Conservation (phyloP, 495 filamentous ascomycete species). For the Symbiotaphrina buchneri region DNA sequence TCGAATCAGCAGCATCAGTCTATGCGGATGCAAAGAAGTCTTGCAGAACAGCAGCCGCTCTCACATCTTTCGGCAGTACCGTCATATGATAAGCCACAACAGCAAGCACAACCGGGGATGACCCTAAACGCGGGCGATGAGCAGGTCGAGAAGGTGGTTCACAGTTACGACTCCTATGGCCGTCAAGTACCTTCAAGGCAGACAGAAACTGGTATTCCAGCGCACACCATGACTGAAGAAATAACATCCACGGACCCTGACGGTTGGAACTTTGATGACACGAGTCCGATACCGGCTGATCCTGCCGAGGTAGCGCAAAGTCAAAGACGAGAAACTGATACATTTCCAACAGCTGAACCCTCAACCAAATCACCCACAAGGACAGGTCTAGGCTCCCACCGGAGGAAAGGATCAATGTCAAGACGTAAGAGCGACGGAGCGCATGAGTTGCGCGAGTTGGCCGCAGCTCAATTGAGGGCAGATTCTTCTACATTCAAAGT, state of each 20-base stretch:
- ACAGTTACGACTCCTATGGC: conserved; percentile 4
- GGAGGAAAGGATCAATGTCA: conserved; percentile 60
- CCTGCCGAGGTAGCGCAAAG: conserved; percentile 17
- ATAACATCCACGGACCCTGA: conserved; percentile 31
- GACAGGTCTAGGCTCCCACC: conserved; percentile 39
- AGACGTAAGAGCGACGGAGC: conserved; percentile 36
- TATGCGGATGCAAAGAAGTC: neutral
- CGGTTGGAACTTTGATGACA: conserved; percentile 85
- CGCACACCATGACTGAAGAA: neutral
- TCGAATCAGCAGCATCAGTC: conserved; percentile 1
- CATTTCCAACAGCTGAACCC: conserved; percentile 65
- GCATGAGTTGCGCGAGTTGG: conserved; percentile 21
- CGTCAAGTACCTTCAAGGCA: neutral
- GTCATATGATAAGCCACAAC: conserved; percentile 4
- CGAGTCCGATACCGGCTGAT: conserved; percentile 19
- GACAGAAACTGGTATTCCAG: neutral
- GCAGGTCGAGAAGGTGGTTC: conserved; percentile 5
- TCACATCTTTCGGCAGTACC: conserved; percentile 7
- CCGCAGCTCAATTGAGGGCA: conserved; percentile 16
- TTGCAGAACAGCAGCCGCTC: conserved; percentile 8
- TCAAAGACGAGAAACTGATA: conserved; percentile 58
- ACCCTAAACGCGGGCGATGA: conserved; percentile 9
- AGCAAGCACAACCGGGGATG: conserved; percentile 7
- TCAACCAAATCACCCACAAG: conserved; percentile 56
- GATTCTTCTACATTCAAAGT: conserved; percentile 69